phyloP scores from a whole-genome alignment of 176 grass and related monocot species.

The Hyparrhenia diplandra region DNA sequence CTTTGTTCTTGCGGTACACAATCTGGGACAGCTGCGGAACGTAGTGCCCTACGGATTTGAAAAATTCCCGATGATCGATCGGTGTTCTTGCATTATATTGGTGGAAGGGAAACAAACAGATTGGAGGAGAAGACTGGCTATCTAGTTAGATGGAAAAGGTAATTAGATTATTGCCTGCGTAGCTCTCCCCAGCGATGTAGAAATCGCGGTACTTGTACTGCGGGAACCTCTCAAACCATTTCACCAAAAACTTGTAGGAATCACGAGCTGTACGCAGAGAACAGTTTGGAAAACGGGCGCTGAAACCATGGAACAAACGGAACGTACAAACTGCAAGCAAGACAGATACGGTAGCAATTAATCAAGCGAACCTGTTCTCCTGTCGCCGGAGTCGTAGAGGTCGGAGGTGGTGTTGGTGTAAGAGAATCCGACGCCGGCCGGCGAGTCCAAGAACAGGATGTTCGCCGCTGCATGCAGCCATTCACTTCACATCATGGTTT shows the following conservation, averaged over 20 bases:
- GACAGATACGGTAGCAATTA: too few species aligned
- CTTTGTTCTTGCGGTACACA: background rate
- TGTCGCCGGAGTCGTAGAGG: conserved; percentile 55
- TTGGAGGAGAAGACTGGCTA: too few species aligned
- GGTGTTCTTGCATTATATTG: too few species aligned
- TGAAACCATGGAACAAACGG: background rate
- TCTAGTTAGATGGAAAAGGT: too few species aligned
- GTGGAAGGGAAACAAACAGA: too few species aligned
- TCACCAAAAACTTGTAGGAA: conserved; percentile 14
- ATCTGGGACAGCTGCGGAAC: background rate
- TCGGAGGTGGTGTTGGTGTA: conserved; percentile 79
- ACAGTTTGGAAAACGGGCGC: background rate
- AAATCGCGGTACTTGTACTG: conserved; percentile 39
- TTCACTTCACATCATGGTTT: too few species aligned
- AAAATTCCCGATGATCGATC: too few species aligned
- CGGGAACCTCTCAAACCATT: conserved; percentile 50
- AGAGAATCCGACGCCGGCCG: conserved; percentile 81
- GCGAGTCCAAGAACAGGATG: conserved; percentile 83
- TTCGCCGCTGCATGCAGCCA: conserved; percentile 46
- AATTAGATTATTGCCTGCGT: background rate
- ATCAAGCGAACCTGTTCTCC: conserved; percentile 42
- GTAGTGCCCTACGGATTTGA: background rate
- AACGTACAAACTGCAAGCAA: too few species aligned
- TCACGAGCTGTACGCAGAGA: conserved; percentile 34
- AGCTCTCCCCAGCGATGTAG: background rate